Evolutionary conservation across 2,329 filamentous ascomycete genomes (phyloP), one percentile per base, ranked within the genome.

Genomic region (Apiospora kogelbergensis): DNA sequence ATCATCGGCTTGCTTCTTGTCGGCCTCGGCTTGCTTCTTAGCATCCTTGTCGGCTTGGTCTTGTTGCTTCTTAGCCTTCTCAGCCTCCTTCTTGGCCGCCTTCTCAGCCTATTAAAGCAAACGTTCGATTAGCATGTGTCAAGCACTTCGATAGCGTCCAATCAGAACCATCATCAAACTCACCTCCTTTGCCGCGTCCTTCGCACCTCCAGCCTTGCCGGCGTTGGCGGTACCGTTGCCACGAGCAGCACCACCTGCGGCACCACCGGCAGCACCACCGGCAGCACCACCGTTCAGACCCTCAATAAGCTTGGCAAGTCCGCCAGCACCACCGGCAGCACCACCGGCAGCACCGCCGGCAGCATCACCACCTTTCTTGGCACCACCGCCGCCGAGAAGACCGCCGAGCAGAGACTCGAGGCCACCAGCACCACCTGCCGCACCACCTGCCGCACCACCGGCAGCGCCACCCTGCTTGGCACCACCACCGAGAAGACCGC

Each of bases 181-280:
- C n/a, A n/a, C n/a, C 22, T 64, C 33, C 33, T 64, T 42, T 6
- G 53, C 26, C 6, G 30, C 53, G 37, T 45, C 42, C 42, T 45
- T 45, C 17, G 4, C 42, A n/a, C 17, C 42, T n/a, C 17, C 42
- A 45, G 17, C 60, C 33, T 65, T 65, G 17, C 30, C 63, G 24
- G 65, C 65, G 65, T 44, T 44, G 20, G 65, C 65, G 22, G 65
- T 66, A 41, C 65, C 65, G 45, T 66, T 66, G 5, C 24, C 33
- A n/a, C 63, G 22, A 45, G 63, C 17, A 65, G 63, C 40, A 13
- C 63, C 63, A 20, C 63, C 63, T 20, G 63, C 63, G 22, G 63
- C 63, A 20, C 53, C 53, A n/a, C 53, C 53, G 20, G 53, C 53
- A 33, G 26, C 53, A n/a, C 53, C 53, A 2, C 26, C 53, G 17